These are phyloP conservation scores for Diutina rugosa DNA, from an alignment of 1,139 yeast genomes.

Conservation along the genomic window DNA sequence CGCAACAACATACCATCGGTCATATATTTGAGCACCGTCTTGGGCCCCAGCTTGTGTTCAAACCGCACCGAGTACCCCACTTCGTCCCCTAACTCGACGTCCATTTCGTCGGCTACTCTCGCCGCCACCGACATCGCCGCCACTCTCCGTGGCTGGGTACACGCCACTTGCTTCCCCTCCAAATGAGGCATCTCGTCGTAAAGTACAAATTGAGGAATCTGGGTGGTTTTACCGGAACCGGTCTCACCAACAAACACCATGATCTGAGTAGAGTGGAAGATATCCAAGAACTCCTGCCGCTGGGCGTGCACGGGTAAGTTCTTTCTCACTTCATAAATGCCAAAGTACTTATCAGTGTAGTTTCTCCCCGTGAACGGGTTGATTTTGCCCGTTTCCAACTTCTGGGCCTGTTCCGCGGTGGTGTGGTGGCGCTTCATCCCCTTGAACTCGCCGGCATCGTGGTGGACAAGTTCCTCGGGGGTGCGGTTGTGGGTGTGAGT, in stretches of 20 bases:
- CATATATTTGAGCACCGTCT: constrained; percentile 86
- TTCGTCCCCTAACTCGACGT: constrained; percentile 78
- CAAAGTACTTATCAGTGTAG: constrained; percentile 56
- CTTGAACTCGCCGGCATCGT: constrained; percentile 45
- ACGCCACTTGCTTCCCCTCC: constrained; percentile 71
- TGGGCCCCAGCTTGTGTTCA: constrained; percentile 73
- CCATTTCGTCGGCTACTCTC: constrained; percentile 95
- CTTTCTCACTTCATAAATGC: constrained; percentile 65
- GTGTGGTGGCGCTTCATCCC: constrained; percentile 51
- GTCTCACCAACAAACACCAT: constrained; percentile 99
- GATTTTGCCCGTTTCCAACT: constrained; percentile 44
- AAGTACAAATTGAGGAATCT: constrained; percentile 89
- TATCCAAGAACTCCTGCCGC: constrained; percentile 71
- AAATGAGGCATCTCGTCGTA: constrained; percentile 87
- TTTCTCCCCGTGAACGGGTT: constrained; percentile 72
- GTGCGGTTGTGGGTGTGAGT: constrained; percentile 20
- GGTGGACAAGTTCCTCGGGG: constrained; percentile 11
- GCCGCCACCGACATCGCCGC: constrained; percentile 97
- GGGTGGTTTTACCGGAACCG: constrained; percentile 96
- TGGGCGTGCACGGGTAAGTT: constrained; percentile 92
- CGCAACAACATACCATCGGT: constrained; percentile 97
- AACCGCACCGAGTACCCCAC: constrained; percentile 92
- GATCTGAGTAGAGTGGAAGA: constrained; percentile 80
- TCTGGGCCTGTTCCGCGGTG: constrained; percentile 57
- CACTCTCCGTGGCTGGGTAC: constrained; percentile 96